These are phyloP conservation scores for Yamadazyma sp. DNA, from an alignment of 805 yeast genomes.

Conservation along the genomic window DNA sequence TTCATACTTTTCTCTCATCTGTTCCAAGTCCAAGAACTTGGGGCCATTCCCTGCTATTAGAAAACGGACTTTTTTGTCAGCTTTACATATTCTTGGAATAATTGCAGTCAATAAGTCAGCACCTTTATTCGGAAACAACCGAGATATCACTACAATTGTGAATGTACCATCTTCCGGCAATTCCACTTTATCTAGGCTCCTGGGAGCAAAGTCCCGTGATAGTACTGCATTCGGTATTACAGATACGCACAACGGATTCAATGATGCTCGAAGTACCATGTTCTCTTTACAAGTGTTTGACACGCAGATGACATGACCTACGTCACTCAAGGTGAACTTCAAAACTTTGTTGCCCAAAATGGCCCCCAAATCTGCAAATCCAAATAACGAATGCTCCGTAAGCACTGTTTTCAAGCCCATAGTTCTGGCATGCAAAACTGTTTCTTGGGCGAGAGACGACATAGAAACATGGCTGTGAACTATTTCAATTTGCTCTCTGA, in stretches of 20 bases:
- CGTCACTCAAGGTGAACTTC: conserved; percentile 78
- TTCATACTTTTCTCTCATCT: conserved; percentile 84
- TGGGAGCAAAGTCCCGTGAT: conserved; percentile 61
- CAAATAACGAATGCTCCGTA: conserved; percentile 95
- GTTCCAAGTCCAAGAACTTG: conserved; percentile 87
- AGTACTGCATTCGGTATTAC: conserved; percentile 97
- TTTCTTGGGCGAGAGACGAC: conserved; percentile 84
- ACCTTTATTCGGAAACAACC: conserved; percentile 95
- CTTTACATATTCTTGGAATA: conserved; percentile 76
- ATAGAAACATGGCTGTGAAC: conserved; percentile 96
- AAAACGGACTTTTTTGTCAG: conserved; percentile 65
- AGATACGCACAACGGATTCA: conserved; percentile 74
- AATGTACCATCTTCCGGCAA: conserved; percentile 32
- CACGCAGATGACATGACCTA: conserved; percentile 94
- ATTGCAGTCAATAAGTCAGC: conserved; percentile 83
- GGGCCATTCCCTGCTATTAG: conserved; percentile 98
- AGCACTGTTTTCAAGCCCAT: conserved; percentile 92
- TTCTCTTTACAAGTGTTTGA: conserved; percentile 96
- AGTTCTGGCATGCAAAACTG: conserved; percentile 84
- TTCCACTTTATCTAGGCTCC: conserved; percentile 1
- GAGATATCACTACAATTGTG: conserved; percentile 85
- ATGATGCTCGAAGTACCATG: conserved; percentile 81
- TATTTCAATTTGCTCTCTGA: conserved; percentile 82
- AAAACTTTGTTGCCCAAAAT: conserved; percentile 84
- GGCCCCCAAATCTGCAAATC: conserved; percentile 82